Evolutionary conservation across 148 eudicot species (phyloP), one percentile per base, ranked within the genome.

Genomic region (Chenopodium formosanum): DNA sequence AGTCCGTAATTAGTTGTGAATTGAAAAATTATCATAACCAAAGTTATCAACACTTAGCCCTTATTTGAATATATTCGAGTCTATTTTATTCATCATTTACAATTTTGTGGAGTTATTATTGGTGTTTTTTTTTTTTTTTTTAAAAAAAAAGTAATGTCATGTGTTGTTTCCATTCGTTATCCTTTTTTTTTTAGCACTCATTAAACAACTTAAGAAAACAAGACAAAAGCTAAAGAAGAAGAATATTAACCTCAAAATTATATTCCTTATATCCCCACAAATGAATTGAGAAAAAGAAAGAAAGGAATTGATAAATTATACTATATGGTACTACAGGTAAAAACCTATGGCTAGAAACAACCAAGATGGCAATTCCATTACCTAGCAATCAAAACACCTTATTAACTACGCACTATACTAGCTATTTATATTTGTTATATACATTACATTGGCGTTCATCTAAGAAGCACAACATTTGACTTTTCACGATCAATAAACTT

Each of bases 401-500:
- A 44, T n/a, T 40, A 46, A 72, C 37, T 67, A 67, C 44, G 7
- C 7, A 40, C 17, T 25, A 20, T 71, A 63, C 70, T 77, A 40
- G 71, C 13, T 8, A 4, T 80, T 32, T 32, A 56, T 14, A 56
- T 56, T 17, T 16, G 48, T 66, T 79, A 79, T 80, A 60, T 44
- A 72, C 70, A 80, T 73, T 72, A 16, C 70, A 80, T 73, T 72
- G 2, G 17, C 48, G 31, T 47, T 70, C 67, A 70, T 62, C 17
- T 63, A 31, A 73, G 14, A 80, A 80, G 31, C 72, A 47, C 32
- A 46, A 4, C 46, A 34, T 60, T 23, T 25, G 13, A 79, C 70
- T 40, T 40, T 40, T 52, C 70, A 62, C 32, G 11, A 63, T 46
- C 31, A 34, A 17, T 17, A 40, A 16, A 9, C 50, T 56, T 11